A percentile compares a stretch with the other conserved stretches of the same genome.
phyloP scores from a whole-genome alignment of 169 alveolate species.

The Plasmodium falciparum region DNA sequence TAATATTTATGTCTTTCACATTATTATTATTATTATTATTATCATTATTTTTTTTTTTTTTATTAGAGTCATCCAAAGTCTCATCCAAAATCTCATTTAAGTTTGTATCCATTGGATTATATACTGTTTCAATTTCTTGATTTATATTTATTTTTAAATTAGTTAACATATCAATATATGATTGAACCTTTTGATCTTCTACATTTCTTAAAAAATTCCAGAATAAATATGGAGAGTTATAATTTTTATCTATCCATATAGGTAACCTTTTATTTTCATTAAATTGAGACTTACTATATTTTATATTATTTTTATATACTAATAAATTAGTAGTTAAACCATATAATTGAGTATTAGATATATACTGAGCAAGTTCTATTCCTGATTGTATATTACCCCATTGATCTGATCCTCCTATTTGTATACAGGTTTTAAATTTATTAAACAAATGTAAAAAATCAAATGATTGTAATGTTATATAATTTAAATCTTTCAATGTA shows the following conservation, averaged over 20 bases:
- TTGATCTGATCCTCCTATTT: conserved; percentile 90
- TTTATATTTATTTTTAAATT: conserved; percentile 21
- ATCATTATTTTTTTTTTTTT: not conserved
- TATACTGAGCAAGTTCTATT: conserved; percentile 79
- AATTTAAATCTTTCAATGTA: conserved; percentile 83
- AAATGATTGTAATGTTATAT: conserved; percentile 86
- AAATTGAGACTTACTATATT: conserved; percentile 80
- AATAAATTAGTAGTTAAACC: conserved; percentile 86
- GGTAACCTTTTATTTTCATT: conserved; percentile 43
- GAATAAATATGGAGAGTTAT: conserved; percentile 37
- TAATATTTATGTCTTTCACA: not conserved
- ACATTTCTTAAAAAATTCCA: conserved; percentile 77
- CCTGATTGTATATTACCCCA: conserved; percentile 91
- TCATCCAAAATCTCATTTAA: no score
- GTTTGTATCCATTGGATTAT: no score
- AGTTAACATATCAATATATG: conserved; percentile 47
- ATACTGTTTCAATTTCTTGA: not conserved
- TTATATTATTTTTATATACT: conserved; percentile 76
- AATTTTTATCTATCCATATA: conserved; percentile 32
- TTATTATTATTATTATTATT: not conserved
- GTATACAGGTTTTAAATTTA: conserved; percentile 80
- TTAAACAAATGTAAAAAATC: conserved; percentile 84
- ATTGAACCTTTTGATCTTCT: conserved; percentile 50
- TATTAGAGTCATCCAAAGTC: no score
- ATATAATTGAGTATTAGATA: conserved; percentile 28